Evolutionary conservation across 2,329 filamentous ascomycete genomes (phyloP), one percentile per base, ranked within the genome.

Genomic region (Penicillium sp.): DNA sequence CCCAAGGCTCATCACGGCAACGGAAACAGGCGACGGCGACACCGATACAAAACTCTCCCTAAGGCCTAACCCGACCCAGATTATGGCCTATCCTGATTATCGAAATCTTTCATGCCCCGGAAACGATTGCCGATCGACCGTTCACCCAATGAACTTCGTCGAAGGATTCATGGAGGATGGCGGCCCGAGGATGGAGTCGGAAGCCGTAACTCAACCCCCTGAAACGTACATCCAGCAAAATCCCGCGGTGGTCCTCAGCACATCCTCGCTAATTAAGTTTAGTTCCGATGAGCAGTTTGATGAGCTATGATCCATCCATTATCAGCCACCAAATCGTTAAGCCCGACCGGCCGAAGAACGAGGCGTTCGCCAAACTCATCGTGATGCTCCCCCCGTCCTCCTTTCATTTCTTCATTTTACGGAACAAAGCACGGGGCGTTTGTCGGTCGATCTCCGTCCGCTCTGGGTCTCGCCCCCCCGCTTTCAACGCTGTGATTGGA

Each of bases 341-440:
- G 8, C 48, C 48, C 30, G 48, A 51, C 22, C 48, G 48, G 30
- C 48, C 48, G 48, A 51, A 35, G 48, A 22, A 35, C 13, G 48
- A 51, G 48, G 48, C 28, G 48, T 35, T 22, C 28, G 48, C 48
- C 48, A 14, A 48, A 48, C 10, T 33, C 1, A 33, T 11, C 3
- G 4, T 33, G 10, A 33, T 33, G 14, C 26, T 35, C n/a, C 48
- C 6, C 19, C 30, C 7, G 2, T 43, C 40, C 40, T 43, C 40
- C 16, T 51, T 51, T 51, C 28, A 33, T 51, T 51, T 35, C 22
- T 22, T 42, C 40, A 43, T 43, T 43, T 43, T 43, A 43, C 40
- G 19, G n/a, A 42, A 26, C 13, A 11, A 28, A 22, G 48, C 48
- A 22, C 48, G 4, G 4, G 28, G 28, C n/a, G 19, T 19, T 19